A percentile compares a stretch with the other conserved stretches of the same genome.
Evolutionary conservation across 805 yeast genomes (phyloP).

Genomic region (Teunomyces funiuensis): DNA sequence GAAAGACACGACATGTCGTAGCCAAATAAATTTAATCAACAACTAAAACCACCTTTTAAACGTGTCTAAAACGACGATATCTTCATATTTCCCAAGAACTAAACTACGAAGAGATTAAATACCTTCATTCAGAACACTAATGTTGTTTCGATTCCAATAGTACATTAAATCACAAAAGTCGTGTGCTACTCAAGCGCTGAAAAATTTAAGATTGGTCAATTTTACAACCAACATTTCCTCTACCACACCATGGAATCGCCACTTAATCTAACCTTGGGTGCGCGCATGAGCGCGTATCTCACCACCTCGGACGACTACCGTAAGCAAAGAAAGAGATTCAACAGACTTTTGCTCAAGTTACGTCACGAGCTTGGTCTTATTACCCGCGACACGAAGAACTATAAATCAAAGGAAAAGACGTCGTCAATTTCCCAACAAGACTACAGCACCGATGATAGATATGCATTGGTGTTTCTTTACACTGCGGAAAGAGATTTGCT

Average conservation of each 20-base stretch:
- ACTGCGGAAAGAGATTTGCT: conserved; percentile 78
- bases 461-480: conserved; percentile 59
- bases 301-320: conserved; percentile 68
- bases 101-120: too few relatives aligned
- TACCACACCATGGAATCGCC: conserved; percentile 43
- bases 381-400: conserved; percentile 66
- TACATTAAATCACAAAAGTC: not conserved
- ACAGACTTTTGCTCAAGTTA: conserved; percentile 58
- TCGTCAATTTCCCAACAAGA: conserved; percentile 47
- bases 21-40: too few relatives aligned
- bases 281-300: conserved; percentile 61
- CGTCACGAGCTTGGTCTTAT: conserved; percentile 65
- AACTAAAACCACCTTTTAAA: too few relatives aligned
- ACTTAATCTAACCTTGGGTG: conserved; percentile 47
- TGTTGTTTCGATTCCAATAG: too few relatives aligned
- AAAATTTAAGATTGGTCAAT: not conserved
- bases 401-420: conserved; percentile 47
- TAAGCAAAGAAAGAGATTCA: conserved; percentile 63
- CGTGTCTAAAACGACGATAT: too few relatives aligned
- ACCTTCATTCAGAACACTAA: too few relatives aligned
- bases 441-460: conserved; percentile 50
- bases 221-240: not conserved
- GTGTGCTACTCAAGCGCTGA: not conserved
- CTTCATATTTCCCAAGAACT: too few relatives aligned
- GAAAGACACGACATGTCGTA: too few relatives aligned